Conservation (phyloP, 345 rosid genomes). For the Passiflora organensis region DNA sequence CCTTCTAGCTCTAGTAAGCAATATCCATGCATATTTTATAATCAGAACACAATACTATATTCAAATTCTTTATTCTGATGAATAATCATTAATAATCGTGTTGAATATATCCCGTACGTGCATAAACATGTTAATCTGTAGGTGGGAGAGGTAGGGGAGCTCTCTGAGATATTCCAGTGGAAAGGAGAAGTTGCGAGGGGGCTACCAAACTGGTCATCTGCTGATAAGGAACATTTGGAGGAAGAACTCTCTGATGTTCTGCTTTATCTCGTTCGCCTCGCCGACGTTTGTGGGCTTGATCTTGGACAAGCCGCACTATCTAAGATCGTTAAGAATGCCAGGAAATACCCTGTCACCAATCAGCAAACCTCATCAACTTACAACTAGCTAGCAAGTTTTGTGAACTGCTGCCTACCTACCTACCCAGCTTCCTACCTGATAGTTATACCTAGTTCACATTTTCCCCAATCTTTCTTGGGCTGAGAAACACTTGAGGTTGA, state of each 20-base stretch:
- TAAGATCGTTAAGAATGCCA: slow-evolving; percentile 43
- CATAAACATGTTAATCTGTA: background rate
- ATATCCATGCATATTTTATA: background rate
- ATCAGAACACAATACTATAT: too few relatives aligned
- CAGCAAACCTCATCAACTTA: too few relatives aligned
- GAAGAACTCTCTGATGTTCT: slow-evolving; percentile 63
- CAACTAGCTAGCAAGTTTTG: too few relatives aligned
- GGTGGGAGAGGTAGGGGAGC: slow-evolving; percentile 76
- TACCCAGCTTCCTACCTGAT: too few relatives aligned
- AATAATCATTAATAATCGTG: too few relatives aligned
- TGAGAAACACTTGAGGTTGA: too few relatives aligned
- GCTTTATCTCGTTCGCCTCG: slow-evolving; percentile 48
- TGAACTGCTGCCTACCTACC: too few relatives aligned
- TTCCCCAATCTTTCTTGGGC: too few relatives aligned
- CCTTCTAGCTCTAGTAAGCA: slow-evolving; percentile 45
- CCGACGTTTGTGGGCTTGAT: slow-evolving; percentile 61
- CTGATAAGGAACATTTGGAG: slow-evolving; percentile 49
- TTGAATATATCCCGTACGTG: too few relatives aligned
- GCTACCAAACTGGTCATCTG: slow-evolving; percentile 45
- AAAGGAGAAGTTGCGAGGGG: slow-evolving; percentile 63
- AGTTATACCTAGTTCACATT: too few relatives aligned
- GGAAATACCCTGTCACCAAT: slow-evolving; percentile 25
- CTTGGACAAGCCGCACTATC: slow-evolving; percentile 54
- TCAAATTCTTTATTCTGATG: background rate
- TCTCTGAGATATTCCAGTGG: slow-evolving; percentile 58